Conservation (phyloP, 192 early-diverging fungal species). For the Umbelopsis sp. region DNA sequence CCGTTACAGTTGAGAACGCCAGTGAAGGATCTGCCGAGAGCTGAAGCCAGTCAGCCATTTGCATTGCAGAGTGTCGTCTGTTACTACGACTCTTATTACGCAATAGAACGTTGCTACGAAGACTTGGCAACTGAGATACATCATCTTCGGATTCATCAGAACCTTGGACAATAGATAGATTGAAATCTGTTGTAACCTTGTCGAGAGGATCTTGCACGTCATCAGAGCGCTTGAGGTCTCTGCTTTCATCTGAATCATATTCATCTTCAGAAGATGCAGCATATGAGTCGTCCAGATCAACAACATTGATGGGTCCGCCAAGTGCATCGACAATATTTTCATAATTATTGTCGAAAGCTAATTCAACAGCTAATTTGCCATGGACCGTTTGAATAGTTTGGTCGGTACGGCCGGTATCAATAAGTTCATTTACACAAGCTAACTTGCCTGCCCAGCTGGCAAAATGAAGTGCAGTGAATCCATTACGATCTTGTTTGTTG, state of each 20-base stretch:
- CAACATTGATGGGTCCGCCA: neutral
- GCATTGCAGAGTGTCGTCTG: neutral
- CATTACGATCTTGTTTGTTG: slow-evolving; percentile 52
- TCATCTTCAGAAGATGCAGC: slow-evolving; percentile 12
- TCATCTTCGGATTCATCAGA: slow-evolving; percentile 13
- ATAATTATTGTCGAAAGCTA: neutral
- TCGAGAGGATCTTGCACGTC: neutral
- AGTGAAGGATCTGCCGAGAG: neutral
- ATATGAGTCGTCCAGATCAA: neutral
- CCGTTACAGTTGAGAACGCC: neutral
- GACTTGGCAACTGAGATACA: neutral
- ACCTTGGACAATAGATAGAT: neutral
- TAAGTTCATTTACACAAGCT: slow-evolving; percentile 47
- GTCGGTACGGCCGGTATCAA: slow-evolving; percentile 18
- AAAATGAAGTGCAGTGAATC: slow-evolving; percentile 62
- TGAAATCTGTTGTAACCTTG: neutral
- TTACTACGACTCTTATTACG: slow-evolving; percentile 14
- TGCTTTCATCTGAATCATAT: slow-evolving; percentile 2
- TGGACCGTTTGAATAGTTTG: slow-evolving; percentile 2
- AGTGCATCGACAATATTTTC: neutral
- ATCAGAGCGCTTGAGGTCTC: neutral
- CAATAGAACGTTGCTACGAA: slow-evolving; percentile 8
- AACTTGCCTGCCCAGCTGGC: slow-evolving; percentile 52
- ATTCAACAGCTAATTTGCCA: slow-evolving; percentile 8
- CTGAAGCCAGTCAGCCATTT: slow-evolving; percentile 13